Evolutionary conservation across 2,329 filamentous ascomycete genomes (phyloP), one percentile per base, ranked within the genome.

Genomic region (Fusarium verticillioides): DNA sequence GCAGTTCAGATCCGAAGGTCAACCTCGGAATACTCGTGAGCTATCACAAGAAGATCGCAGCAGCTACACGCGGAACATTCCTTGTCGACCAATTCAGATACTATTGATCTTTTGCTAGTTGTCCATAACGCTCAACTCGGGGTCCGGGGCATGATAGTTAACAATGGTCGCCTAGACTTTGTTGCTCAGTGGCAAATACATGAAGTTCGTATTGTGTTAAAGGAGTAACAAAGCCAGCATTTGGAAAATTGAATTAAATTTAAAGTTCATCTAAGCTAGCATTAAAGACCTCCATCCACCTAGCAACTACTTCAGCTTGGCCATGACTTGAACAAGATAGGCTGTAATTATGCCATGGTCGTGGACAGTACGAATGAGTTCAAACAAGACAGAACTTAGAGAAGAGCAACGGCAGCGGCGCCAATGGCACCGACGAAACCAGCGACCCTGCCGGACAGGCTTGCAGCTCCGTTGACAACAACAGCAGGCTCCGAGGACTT

Each of bases 391-490:
- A n/a, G 5, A 18, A 18, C 28, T 68, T 47, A 68, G 4, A 68
- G 40, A 43, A 68, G 53, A 23, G 42, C 57, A 7, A 69, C 26
- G 44, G 63, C 65, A 49, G 63, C 65, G 8, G 53, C 34, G 9
- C 66, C 66, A 21, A 69, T 47, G n/a, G 66, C 66, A 2, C 66
- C 57, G 4, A 43, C 42, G 4, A 62, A 23, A 11, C 66, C 49
- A 12, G 53, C 16, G 4, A 49, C 18, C 49, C 56, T 61, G 8
- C 36, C 42, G 3, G 40, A 63, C 21, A 43, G 16, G 15, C 21
- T 65, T 9, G 28, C 57, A 5, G 66, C 66, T 32, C 64, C 66
- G 19, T 28, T 69, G 5, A 69, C 64, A 40, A 69, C 21, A 19
- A 69, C 64, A 50, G 12, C 18, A 23, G 63, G 46, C 30, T 68